phyloP scores from a whole-genome alignment of 495 filamentous ascomycete genomes.

The Penicillium taxi region DNA sequence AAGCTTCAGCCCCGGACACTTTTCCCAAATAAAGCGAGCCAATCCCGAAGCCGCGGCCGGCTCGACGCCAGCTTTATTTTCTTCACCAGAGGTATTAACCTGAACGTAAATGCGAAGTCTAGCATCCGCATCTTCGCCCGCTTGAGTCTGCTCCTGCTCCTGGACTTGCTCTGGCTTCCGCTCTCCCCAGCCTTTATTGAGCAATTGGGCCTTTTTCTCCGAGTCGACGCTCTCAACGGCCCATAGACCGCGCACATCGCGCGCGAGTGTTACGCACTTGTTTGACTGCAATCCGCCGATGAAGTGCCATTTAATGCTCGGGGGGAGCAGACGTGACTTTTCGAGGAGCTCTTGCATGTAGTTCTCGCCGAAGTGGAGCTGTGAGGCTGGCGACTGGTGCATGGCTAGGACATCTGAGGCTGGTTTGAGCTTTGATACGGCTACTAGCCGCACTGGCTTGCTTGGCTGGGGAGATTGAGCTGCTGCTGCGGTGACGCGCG shows the following conservation, averaged over 20 bases:
- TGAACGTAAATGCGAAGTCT: slow-evolving; percentile 74
- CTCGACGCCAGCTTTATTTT: slow-evolving; percentile 70
- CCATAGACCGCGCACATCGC: slow-evolving; percentile 81
- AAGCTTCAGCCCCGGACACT: slow-evolving; percentile 65
- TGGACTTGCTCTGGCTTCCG: slow-evolving; percentile 15
- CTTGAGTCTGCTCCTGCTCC: not conserved
- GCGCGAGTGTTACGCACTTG: slow-evolving; percentile 81
- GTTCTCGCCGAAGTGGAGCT: slow-evolving; percentile 92
- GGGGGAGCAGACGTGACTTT: slow-evolving; percentile 75
- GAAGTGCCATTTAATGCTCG: slow-evolving; percentile 85
- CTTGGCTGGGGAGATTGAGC: slow-evolving; percentile 8
- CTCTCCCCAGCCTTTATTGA: slow-evolving; percentile 66
- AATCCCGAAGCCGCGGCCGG: slow-evolving; percentile 52
- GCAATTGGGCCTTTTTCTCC: slow-evolving; percentile 71
- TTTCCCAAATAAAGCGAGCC: slow-evolving; percentile 55
- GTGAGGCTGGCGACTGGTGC: slow-evolving; percentile 50
- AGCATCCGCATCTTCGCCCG: slow-evolving; percentile 13
- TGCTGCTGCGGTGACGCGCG: slow-evolving; percentile 27
- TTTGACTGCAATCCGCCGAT: slow-evolving; percentile 87
- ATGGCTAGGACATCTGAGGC: slow-evolving; percentile 80
- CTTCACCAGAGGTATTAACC: slow-evolving; percentile 89
- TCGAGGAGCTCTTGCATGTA: slow-evolving; percentile 87
- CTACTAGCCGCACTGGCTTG: slow-evolving; percentile 63
- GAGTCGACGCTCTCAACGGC: slow-evolving; percentile 86
- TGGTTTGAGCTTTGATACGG: slow-evolving; percentile 91